Conservation (phyloP, 306 rosid species). For the Dryas octopetala region DNA sequence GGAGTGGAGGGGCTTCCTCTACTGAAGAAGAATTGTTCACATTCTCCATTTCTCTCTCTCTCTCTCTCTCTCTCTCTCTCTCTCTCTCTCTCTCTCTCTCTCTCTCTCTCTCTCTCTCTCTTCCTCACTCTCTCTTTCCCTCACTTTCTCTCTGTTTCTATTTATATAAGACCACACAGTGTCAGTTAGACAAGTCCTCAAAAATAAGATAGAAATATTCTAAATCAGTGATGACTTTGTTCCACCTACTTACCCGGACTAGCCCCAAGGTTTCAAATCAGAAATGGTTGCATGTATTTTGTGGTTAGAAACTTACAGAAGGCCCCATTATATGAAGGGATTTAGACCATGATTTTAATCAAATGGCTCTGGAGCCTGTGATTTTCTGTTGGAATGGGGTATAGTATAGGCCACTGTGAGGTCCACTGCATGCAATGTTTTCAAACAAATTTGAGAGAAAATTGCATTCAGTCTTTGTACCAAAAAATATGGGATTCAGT, state of each 20-base stretch:
- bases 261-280: neutral
- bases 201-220: neutral
- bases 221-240: neutral
- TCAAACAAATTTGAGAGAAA: neutral
- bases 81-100: neutral
- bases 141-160: neutral
- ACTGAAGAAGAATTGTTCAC: constrained; percentile 11
- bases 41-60: constrained; percentile 22
- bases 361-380: neutral
- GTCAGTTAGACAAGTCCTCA: neutral
- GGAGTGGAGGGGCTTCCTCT: constrained; percentile 19
- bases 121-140: neutral
- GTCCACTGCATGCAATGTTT: no score
- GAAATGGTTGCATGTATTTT: neutral
- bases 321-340: no score
- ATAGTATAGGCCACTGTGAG: no score
- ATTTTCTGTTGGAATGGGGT: no score
- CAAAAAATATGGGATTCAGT: neutral
- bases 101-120: neutral
- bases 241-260: neutral
- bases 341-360: neutral
- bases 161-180: neutral
- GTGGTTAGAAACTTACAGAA: neutral
- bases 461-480: neutral
- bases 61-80: neutral